These are phyloP conservation scores for Hortiboletus flavorubellus DNA, from an alignment of 768 basidiomycete genomes.

Conservation along the genomic window DNA sequence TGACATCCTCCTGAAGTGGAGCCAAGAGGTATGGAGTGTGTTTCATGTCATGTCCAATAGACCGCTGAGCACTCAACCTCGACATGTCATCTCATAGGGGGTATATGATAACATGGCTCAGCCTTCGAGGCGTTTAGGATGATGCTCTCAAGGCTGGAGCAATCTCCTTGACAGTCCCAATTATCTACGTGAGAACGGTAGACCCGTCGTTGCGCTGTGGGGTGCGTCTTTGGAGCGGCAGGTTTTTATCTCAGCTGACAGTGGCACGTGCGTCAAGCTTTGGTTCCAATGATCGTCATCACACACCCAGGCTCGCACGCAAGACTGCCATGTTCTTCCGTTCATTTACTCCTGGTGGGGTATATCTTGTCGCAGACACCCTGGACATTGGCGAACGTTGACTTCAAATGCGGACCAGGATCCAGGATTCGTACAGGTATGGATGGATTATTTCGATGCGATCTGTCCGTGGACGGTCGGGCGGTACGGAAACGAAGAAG, in stretches of 20 bases:
- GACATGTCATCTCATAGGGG: too few species aligned
- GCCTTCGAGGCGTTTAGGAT: too few species aligned
- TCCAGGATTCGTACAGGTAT: slow-evolving; percentile 61
- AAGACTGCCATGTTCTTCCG: slow-evolving; percentile 57
- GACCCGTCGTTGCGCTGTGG: slow-evolving; percentile 73
- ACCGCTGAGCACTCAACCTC: too few species aligned
- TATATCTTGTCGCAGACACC: slow-evolving; percentile 69
- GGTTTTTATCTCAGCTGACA: background rate
- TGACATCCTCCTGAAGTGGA: too few species aligned
- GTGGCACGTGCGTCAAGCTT: slow-evolving; percentile 44
- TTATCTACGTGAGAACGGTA: slow-evolving; percentile 68
- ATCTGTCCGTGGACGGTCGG: slow-evolving; percentile 85
- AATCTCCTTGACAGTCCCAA: slow-evolving; percentile 62
- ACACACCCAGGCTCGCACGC: slow-evolving; percentile 57
- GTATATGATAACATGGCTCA: too few species aligned
- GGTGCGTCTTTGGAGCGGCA: slow-evolving; percentile 35
- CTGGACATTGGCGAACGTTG: slow-evolving; percentile 74
- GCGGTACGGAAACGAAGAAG: slow-evolving; percentile 55
- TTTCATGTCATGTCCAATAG: too few species aligned
- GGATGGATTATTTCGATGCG: slow-evolving; percentile 76
- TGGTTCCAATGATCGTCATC: slow-evolving; percentile 59
- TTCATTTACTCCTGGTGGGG: slow-evolving; percentile 64
- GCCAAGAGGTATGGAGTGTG: too few species aligned
- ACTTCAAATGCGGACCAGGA: slow-evolving; percentile 67
- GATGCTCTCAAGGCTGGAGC: too few species aligned